Conservation (phyloP, 768 basidiomycete species). For the Chalciporus pseudorubinellus region DNA sequence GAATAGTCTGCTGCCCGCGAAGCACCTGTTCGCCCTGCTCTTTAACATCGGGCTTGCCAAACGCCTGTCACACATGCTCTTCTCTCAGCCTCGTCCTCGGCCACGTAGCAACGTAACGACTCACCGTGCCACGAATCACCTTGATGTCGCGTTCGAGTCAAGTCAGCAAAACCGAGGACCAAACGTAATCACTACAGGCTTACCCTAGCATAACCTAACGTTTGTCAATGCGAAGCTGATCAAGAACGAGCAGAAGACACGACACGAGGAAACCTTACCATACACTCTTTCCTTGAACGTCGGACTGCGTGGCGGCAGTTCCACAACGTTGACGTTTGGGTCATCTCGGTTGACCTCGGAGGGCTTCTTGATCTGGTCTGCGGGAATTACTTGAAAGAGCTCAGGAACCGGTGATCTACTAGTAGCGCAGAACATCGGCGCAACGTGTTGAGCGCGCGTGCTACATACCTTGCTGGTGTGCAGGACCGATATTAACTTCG, state of each 20-base stretch:
- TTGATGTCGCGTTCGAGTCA: not conserved
- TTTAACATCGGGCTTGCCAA: conserved; percentile 42
- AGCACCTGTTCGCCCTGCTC: conserved; percentile 55
- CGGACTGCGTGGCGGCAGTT: conserved; percentile 27
- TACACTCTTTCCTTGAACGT: conserved; percentile 62
- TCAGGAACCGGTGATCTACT: not conserved
- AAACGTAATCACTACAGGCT: not conserved
- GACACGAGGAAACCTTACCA: conserved; percentile 35
- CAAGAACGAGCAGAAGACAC: not conserved
- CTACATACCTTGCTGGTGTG: conserved; percentile 40
- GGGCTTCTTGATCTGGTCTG: conserved; percentile 25
- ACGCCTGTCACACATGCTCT: conserved; percentile 12
- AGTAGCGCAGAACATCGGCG: too few relatives aligned
- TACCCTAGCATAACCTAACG: conserved; percentile 32
- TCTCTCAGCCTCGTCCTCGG: not conserved
- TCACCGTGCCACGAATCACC: conserved; percentile 32
- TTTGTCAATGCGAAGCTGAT: not conserved
- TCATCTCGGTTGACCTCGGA: conserved; percentile 28
- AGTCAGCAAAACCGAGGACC: conserved; percentile 2
- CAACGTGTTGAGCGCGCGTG: not conserved
- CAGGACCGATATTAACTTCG: conserved; percentile 19
- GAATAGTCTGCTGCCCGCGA: conserved; percentile 43
- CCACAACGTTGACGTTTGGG: conserved; percentile 25
- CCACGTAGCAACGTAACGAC: conserved; percentile 7
- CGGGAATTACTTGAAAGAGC: conserved; percentile 29